These are phyloP conservation scores for Xylariaceae sp. DNA, from an alignment of 2,329 filamentous ascomycete genomes.

Conservation along the genomic window DNA sequence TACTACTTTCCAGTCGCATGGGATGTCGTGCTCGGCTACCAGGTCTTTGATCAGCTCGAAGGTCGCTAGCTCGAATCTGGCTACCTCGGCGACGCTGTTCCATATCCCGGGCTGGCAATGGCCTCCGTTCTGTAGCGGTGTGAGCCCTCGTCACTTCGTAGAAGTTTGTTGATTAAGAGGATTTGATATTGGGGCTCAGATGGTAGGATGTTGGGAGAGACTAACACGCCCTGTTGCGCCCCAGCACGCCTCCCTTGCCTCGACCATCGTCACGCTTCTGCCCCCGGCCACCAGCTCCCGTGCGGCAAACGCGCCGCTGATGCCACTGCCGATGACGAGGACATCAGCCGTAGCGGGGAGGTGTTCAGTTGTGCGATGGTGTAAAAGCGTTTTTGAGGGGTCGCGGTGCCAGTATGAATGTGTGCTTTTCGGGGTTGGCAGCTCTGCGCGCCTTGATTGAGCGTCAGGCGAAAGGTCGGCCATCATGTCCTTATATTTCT, in stretches of 20 bases:
- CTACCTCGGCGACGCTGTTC: conserved; percentile 54
- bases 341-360: conserved; percentile 63
- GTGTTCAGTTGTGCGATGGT: conserved; percentile 62
- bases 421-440: conserved; percentile 59
- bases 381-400: conserved; percentile 59
- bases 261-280: conserved; percentile 63
- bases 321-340: conserved; percentile 70
- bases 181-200: too few species aligned
- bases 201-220: conserved; percentile 16
- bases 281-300: conserved; percentile 53
- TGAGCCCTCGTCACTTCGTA: too few species aligned
- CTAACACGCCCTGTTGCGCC: conserved; percentile 76
- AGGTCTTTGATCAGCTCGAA: conserved; percentile 57
- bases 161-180: too few species aligned
- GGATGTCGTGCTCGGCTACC: conserved; percentile 52
- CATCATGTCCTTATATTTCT: background rate
- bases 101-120: conserved; percentile 74
- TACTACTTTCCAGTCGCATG: conserved; percentile 65
- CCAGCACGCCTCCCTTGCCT: conserved; percentile 76
- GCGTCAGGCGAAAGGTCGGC: background rate
- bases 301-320: conserved; percentile 70
- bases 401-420: conserved; percentile 70
- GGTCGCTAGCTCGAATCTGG: conserved; percentile 68
- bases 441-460: conserved; percentile 40
- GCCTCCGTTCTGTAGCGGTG: conserved; percentile 53